phyloP scores from a whole-genome alignment of 805 yeast species.

The Nakazawaea sp. region DNA sequence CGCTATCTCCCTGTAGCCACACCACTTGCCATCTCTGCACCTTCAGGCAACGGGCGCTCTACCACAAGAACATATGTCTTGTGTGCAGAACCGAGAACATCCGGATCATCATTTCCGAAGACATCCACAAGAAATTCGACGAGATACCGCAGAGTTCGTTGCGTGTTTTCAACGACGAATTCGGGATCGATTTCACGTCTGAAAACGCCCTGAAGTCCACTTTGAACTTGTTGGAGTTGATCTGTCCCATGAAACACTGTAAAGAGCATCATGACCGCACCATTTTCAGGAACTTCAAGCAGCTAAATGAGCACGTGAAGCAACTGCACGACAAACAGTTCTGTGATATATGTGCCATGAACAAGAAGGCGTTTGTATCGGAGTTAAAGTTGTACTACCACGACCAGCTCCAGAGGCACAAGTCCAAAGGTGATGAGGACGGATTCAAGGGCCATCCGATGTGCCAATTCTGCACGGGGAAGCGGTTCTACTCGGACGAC shows the following conservation, averaged over 20 bases:
- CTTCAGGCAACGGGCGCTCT: slow-evolving; percentile 76
- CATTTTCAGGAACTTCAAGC: slow-evolving; percentile 43
- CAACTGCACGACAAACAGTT: slow-evolving; percentile 53
- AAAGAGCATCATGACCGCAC: slow-evolving; percentile 20
- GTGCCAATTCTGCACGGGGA: slow-evolving; percentile 73
- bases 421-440: slow-evolving; percentile 60
- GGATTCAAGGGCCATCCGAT: slow-evolving; percentile 89
- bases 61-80: slow-evolving; percentile 66
- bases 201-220: slow-evolving; percentile 40
- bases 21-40: slow-evolving; percentile 77
- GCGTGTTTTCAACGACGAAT: slow-evolving; percentile 32
- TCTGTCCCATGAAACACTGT: slow-evolving; percentile 44
- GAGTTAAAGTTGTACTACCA: slow-evolving; percentile 61
- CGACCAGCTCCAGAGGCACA: slow-evolving; percentile 63
- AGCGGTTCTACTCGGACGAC: slow-evolving; percentile 80
- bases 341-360: slow-evolving; percentile 74
- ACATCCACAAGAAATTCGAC: slow-evolving; percentile 26
- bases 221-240: slow-evolving; percentile 40
- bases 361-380: slow-evolving; percentile 67
- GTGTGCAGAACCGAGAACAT: slow-evolving; percentile 75
- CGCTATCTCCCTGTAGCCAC: slow-evolving; percentile 81
- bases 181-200: slow-evolving; percentile 56
- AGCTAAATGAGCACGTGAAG: slow-evolving; percentile 58
- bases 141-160: slow-evolving; percentile 29
- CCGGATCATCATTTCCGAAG: slow-evolving; percentile 50